Percentiles rank a stretch among this genome's conserved stretches.
Evolutionary conservation across 768 basidiomycete species (phyloP).

Genomic region (Tulasnella sp.): DNA sequence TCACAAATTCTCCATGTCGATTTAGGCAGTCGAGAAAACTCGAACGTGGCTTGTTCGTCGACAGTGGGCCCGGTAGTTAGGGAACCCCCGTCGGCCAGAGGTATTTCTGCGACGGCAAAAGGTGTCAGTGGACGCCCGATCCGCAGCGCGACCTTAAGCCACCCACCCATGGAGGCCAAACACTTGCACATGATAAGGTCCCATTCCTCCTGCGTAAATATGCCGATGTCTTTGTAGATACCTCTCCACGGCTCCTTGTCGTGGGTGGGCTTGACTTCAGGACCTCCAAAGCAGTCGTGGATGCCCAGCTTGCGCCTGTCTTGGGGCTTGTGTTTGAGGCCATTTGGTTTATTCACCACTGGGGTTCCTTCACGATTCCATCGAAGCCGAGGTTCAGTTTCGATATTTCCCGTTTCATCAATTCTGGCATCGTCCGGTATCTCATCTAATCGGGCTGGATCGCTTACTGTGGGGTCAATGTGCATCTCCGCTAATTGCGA

Average conservation of each 20-base stretch:
- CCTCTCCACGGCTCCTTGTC: conserved; percentile 15
- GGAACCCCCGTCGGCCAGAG: conserved; percentile 54
- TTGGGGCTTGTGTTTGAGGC: neutral
- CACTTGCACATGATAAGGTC: conserved; percentile 17
- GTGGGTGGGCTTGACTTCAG: conserved; percentile 20
- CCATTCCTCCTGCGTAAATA: conserved; percentile 18
- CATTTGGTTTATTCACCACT: neutral
- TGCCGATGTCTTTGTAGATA: conserved; percentile 22
- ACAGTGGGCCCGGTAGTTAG: conserved; percentile 63
- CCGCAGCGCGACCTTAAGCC: neutral
- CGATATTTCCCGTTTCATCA: conserved; percentile 23
- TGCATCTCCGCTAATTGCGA: conserved; percentile 63
- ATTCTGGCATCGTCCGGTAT: conserved; percentile 59
- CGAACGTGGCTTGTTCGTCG: conserved; percentile 60
- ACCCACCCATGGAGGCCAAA: conserved; percentile 17
- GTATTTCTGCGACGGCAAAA: conserved; percentile 38
- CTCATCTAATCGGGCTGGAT: conserved; percentile 33
- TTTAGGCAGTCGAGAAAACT: conserved; percentile 59
- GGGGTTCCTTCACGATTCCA: neutral
- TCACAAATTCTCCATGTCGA: conserved; percentile 49
- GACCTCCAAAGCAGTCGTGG: neutral
- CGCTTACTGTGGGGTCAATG: conserved; percentile 53
- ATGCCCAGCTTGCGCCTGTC: neutral
- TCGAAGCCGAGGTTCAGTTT: conserved; percentile 1
- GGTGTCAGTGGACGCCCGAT: neutral